phyloP scores from a whole-genome alignment of 1,284 basidiomycete genomes.

The Inonotus hispidus region DNA sequence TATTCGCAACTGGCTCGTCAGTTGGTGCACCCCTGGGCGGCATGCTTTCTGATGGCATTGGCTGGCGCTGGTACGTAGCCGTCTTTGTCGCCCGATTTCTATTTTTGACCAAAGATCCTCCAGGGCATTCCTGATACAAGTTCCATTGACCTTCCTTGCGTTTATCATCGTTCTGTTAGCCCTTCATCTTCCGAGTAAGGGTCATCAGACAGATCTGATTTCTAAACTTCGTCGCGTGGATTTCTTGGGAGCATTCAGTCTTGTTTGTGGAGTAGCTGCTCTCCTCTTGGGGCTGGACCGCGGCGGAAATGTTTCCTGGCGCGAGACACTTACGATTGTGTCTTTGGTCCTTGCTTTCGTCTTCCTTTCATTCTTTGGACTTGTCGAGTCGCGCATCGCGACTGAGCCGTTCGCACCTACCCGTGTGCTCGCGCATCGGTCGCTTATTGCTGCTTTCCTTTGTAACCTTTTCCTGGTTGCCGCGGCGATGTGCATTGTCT shows the following conservation, averaged over 20 bases:
- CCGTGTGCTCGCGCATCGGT: constrained; percentile 43
- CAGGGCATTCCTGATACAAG: constrained; percentile 56
- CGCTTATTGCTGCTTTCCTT: constrained; percentile 49
- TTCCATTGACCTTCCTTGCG: constrained; percentile 48
- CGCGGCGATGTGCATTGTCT: constrained; percentile 41
- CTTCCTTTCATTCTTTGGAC: constrained; percentile 25
- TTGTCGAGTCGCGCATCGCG: constrained; percentile 39
- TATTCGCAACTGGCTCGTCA: constrained; percentile 49
- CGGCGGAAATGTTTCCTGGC: constrained; percentile 54
- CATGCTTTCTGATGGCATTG: constrained; percentile 51
- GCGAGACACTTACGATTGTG: constrained; percentile 32
- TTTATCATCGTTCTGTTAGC: constrained; percentile 44
- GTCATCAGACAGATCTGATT: constrained; percentile 32
- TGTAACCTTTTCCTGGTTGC: constrained; percentile 53
- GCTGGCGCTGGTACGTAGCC: constrained; percentile 54
- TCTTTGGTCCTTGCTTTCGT: constrained; percentile 23
- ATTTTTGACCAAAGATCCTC: background rate
- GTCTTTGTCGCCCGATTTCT: background rate
- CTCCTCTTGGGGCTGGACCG: constrained; percentile 53
- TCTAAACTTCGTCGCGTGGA: constrained; percentile 52
- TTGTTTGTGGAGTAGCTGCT: constrained; percentile 46
- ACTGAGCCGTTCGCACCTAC: constrained; percentile 54
- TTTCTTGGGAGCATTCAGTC: constrained; percentile 47
- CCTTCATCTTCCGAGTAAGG: constrained; percentile 41
- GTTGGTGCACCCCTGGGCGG: constrained; percentile 56